Conservation (phyloP, 139 green algal genomes). For the Edaphochlamys debaryana region DNA sequence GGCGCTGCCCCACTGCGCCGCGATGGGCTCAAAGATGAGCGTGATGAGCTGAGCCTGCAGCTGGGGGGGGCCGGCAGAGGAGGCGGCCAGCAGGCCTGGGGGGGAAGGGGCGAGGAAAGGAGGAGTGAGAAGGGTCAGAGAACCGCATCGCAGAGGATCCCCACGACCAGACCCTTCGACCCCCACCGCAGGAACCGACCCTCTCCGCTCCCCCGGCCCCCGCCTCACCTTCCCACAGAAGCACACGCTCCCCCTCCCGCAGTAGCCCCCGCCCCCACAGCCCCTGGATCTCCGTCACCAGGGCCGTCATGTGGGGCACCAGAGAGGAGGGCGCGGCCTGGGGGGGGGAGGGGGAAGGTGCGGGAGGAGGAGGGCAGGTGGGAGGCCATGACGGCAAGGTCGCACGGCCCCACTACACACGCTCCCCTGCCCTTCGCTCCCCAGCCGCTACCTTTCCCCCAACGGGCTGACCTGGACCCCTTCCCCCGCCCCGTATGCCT, state of each 20-base stretch:
- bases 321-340: conserved; percentile 66
- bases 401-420: too few relatives aligned
- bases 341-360: background rate
- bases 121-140: background rate
- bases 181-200: background rate
- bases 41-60: conserved; percentile 66
- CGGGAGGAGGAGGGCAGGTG: background rate
- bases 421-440: too few relatives aligned
- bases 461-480: too few relatives aligned
- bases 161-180: background rate
- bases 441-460: too few relatives aligned
- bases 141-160: too few relatives aligned
- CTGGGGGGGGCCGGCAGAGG: conserved; percentile 27
- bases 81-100: conserved; percentile 56
- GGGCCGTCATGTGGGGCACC: conserved; percentile 67
- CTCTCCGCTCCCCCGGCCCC: background rate
- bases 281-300: conserved; percentile 63
- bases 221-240: conserved; percentile 66
- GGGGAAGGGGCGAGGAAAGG: background rate
- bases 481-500: too few relatives aligned
- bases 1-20: conserved; percentile 58
- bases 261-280: conserved; percentile 70
- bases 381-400: too few relatives aligned
- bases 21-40: conserved; percentile 68
- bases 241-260: conserved; percentile 67